A percentile compares a stretch with the other conserved stretches of the same genome.
Conservation (phyloP, 805 yeast genomes). For the Sugiyamaella lignohabitans region DNA sequence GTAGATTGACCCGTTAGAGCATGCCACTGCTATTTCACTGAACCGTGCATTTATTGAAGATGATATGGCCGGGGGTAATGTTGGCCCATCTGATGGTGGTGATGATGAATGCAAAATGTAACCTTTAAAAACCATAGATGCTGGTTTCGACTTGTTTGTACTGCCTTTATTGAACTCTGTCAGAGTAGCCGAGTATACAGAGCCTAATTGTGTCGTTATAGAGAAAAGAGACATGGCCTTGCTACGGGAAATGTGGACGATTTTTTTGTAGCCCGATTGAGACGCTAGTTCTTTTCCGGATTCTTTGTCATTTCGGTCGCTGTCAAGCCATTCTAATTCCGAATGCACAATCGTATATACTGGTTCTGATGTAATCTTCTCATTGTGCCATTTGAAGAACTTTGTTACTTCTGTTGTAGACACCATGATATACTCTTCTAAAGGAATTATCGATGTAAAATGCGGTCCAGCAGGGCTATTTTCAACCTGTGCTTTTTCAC, state of each 20-base stretch:
- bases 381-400: slow-evolving; percentile 15
- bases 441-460: slow-evolving; percentile 15
- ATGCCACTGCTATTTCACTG: slow-evolving; percentile 37
- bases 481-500: neutral
- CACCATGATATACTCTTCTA: neutral
- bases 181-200: slow-evolving; percentile 20
- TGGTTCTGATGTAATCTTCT: slow-evolving; percentile 19
- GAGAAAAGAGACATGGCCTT: slow-evolving; percentile 30
- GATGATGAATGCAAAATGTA: neutral
- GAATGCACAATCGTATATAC: slow-evolving; percentile 5
- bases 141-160: neutral
- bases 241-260: slow-evolving; percentile 21
- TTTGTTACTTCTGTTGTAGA: slow-evolving; percentile 10
- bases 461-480: slow-evolving; percentile 18
- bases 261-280: too few species aligned
- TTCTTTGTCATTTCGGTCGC: too few species aligned
- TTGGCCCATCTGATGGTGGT: neutral
- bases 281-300: slow-evolving; percentile 15
- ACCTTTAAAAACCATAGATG: slow-evolving; percentile 1
- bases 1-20: slow-evolving; percentile 33
- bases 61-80: slow-evolving; percentile 15
- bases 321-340: slow-evolving; percentile 21
- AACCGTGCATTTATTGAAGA: slow-evolving; percentile 38
- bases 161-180: slow-evolving; percentile 2
- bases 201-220: slow-evolving; percentile 25